Conservation (phyloP, 345 rosid species). For the Capsella bursapastoris region DNA sequence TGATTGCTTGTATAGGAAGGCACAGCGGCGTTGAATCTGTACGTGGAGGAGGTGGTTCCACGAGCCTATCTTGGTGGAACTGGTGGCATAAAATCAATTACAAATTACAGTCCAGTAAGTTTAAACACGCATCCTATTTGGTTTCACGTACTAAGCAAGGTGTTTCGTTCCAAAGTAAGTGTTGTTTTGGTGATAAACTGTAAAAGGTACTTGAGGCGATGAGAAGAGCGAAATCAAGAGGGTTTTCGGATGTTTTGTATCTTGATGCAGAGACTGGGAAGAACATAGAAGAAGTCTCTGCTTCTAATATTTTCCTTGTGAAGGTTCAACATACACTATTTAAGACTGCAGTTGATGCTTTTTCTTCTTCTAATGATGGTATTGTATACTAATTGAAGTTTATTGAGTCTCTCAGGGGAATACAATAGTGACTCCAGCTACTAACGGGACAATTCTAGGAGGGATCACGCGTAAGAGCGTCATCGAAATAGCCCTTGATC, state of each 20-base stretch:
- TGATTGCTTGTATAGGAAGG: slow-evolving; percentile 53
- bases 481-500: slow-evolving; percentile 70
- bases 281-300: slow-evolving; percentile 82
- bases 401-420: slow-evolving; percentile 52
- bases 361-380: not conserved
- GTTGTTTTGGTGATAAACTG: slow-evolving; percentile 3
- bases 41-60: slow-evolving; percentile 60
- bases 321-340: slow-evolving; percentile 52
- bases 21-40: slow-evolving; percentile 58
- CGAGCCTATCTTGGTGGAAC: slow-evolving; percentile 72
- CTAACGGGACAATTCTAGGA: slow-evolving; percentile 73
- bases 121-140: not conserved
- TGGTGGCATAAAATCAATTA: slow-evolving; percentile 68
- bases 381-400: slow-evolving; percentile 17
- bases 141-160: not conserved
- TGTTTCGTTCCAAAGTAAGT: not conserved
- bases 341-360: not conserved
- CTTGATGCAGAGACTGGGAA: slow-evolving; percentile 73
- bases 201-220: slow-evolving; percentile 70
- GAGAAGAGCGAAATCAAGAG: slow-evolving; percentile 67
- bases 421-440: slow-evolving; percentile 71
- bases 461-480: slow-evolving; percentile 83
- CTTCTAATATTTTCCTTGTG: slow-evolving; percentile 78
- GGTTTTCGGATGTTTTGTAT: slow-evolving; percentile 83
- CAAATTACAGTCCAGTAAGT: slow-evolving; percentile 79